A percentile compares a stretch with the other conserved stretches of the same genome.
Evolutionary conservation across 305 asterid species (phyloP).

Genomic region (Solanum hybrid): DNA sequence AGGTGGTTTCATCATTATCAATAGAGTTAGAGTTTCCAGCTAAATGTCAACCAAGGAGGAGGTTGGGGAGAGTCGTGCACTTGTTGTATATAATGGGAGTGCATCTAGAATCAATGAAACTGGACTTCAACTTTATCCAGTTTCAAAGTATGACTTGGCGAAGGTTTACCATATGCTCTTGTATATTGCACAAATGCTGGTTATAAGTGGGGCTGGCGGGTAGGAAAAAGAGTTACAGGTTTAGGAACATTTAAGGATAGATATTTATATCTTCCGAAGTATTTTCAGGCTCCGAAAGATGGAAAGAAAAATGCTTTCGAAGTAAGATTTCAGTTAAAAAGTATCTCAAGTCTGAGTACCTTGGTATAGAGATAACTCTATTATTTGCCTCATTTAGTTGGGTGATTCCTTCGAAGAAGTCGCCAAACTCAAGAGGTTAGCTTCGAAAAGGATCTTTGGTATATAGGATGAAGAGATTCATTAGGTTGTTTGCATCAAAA

Average conservation of each 20-base stretch:
- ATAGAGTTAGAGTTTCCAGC: too few species aligned
- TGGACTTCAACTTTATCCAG: neutral
- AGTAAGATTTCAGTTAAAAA: slow-evolving; percentile 17
- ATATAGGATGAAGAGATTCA: too few species aligned
- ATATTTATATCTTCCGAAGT: too few species aligned
- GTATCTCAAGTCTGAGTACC: slow-evolving; percentile 11
- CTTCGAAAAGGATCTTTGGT: too few species aligned
- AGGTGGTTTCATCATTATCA: too few species aligned
- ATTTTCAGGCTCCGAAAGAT: neutral
- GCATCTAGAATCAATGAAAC: neutral
- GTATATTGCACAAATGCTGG: slow-evolving; percentile 24
- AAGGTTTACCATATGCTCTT: slow-evolving; percentile 28
- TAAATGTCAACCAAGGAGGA: too few species aligned
- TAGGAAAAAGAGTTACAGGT: slow-evolving; percentile 1
- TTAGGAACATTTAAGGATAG: slow-evolving; percentile 7
- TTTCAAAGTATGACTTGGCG: too few species aligned
- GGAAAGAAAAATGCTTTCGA: neutral
- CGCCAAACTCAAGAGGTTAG: too few species aligned
- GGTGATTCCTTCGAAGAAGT: too few species aligned
- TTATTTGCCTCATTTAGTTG: too few species aligned
- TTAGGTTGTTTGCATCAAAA: too few species aligned
- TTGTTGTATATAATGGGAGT: neutral
- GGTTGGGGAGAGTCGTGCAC: slow-evolving; percentile 12
- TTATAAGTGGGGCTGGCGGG: slow-evolving; percentile 23
- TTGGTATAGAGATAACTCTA: neutral